Percentiles rank a stretch among this genome's conserved stretches.
Evolutionary conservation across 495 filamentous ascomycete species (phyloP).

Genomic region (Penicillium maclennaniae): DNA sequence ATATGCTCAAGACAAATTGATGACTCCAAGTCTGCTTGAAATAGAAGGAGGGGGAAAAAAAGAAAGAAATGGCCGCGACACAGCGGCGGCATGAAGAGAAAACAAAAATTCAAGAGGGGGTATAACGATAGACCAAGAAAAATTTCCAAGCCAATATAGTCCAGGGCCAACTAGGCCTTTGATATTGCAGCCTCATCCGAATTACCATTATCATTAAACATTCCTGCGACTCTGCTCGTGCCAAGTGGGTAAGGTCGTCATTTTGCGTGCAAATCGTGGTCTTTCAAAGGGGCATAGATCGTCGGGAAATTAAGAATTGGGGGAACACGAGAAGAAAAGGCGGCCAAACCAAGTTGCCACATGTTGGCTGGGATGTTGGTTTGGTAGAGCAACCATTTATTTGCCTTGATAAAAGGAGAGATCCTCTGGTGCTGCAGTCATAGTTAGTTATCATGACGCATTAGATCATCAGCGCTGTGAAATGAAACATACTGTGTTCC

Average conservation of each 20-base stretch:
- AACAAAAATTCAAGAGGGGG: conserved; percentile 20
- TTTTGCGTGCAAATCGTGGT: conserved; percentile 33
- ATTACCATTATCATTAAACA: conserved; percentile 43
- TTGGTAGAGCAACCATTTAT: not conserved
- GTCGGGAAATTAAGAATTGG: conserved; percentile 5
- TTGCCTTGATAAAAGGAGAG: conserved; percentile 16
- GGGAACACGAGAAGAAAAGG: not conserved
- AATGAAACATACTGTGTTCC: conserved; percentile 26
- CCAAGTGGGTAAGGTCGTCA: conserved; percentile 26
- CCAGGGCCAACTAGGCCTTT: conserved; percentile 3
- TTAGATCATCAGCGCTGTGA: not conserved
- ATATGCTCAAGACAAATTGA: not conserved
- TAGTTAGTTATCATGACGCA: not conserved
- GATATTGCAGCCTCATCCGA: conserved; percentile 17
- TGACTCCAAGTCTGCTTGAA: not conserved
- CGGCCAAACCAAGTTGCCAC: not conserved
- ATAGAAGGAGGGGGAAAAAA: conserved; percentile 4
- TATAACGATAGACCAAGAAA: conserved; percentile 27
- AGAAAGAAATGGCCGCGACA: not conserved
- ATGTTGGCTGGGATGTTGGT: not conserved
- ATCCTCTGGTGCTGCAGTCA: conserved; percentile 5
- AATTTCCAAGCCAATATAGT: not conserved
- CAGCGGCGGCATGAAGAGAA: not conserved
- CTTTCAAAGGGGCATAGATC: conserved; percentile 10
- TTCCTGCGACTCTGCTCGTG: conserved; percentile 23